Evolutionary conservation across 371 early-diverging fungal genomes (phyloP).

Genomic region (Cokeromyces recurvatus): DNA sequence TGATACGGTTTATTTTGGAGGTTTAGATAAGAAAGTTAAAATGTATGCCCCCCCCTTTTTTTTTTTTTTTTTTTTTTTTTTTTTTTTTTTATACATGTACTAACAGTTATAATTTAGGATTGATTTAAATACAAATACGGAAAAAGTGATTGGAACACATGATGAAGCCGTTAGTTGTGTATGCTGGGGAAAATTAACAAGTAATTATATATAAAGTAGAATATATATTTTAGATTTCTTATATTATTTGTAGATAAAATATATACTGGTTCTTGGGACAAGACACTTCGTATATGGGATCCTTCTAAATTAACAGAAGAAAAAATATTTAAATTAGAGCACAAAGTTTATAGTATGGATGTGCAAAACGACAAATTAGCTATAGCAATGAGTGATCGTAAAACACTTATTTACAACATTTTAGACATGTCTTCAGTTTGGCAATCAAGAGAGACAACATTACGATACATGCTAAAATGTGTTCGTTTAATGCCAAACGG

Average conservation of each 20-base stretch:
- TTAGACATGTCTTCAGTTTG: constrained; percentile 71
- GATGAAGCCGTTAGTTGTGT: constrained; percentile 59
- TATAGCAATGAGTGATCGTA: constrained; percentile 78
- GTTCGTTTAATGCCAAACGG: constrained; percentile 82
- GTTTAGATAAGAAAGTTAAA: constrained; percentile 61
- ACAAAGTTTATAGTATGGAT: constrained; percentile 79
- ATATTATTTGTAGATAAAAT: constrained; percentile 45
- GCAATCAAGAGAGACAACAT: constrained; percentile 70
- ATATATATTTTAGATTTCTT: not conserved
- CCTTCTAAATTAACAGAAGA: constrained; percentile 53
- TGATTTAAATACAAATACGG: constrained; percentile 42
- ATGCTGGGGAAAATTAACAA: constrained; percentile 54
- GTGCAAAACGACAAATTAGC: constrained; percentile 64
- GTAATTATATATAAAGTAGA: no score
- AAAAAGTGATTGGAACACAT: constrained; percentile 48
- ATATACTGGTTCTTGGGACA: constrained; percentile 90
- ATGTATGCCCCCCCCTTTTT: no score
- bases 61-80: no score
- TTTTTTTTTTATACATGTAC: no score
- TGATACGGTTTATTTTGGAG: constrained; percentile 60
- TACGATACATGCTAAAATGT: constrained; percentile 81
- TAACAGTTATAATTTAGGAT: no score
- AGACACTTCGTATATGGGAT: constrained; percentile 79
- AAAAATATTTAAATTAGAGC: constrained; percentile 42
- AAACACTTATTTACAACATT: constrained; percentile 79